phyloP scores from a whole-genome alignment of 495 filamentous ascomycete genomes.

The Astrocystis sublimbata region DNA sequence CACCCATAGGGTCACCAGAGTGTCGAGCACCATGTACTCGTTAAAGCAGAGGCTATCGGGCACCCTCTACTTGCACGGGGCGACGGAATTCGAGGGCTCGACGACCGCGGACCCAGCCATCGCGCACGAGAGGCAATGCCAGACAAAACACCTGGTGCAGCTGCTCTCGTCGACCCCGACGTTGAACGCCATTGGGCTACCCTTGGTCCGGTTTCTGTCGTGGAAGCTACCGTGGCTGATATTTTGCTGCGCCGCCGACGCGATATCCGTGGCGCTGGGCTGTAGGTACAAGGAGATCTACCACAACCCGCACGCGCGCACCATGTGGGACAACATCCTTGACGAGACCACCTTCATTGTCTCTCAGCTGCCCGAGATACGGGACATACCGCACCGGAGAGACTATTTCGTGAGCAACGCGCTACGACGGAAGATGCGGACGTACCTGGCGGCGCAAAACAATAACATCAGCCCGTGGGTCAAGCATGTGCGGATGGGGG shows the following conservation, averaged over 20 bases:
- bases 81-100: conserved; percentile 14
- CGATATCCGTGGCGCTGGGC: conserved; percentile 72
- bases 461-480: conserved; percentile 54
- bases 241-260: conserved; percentile 72
- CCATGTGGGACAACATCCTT: conserved; percentile 68
- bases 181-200: conserved; percentile 30
- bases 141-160: conserved; percentile 31
- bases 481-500: conserved; percentile 33
- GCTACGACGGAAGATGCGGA: conserved; percentile 46
- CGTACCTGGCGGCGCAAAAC: conserved; percentile 45
- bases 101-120: conserved; percentile 16
- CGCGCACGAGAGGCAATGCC: conserved; percentile 28
- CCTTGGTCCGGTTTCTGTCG: conserved; percentile 30
- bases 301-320: conserved; percentile 59
- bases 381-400: conserved; percentile 57
- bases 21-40: background rate
- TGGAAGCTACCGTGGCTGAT: conserved; percentile 72
- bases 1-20: conserved; percentile 57
- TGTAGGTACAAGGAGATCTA: conserved; percentile 70
- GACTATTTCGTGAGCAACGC: conserved; percentile 54
- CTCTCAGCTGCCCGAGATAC: conserved; percentile 57
- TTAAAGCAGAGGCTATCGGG: conserved; percentile 7
- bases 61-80: conserved; percentile 15
- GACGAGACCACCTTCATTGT: conserved; percentile 45
- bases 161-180: conserved; percentile 31